Percentiles rank a stretch among this genome's conserved stretches.
These are phyloP conservation scores for Avena atlantica DNA, from an alignment of 176 grass and related monocot genomes.

Conservation along the genomic window DNA sequence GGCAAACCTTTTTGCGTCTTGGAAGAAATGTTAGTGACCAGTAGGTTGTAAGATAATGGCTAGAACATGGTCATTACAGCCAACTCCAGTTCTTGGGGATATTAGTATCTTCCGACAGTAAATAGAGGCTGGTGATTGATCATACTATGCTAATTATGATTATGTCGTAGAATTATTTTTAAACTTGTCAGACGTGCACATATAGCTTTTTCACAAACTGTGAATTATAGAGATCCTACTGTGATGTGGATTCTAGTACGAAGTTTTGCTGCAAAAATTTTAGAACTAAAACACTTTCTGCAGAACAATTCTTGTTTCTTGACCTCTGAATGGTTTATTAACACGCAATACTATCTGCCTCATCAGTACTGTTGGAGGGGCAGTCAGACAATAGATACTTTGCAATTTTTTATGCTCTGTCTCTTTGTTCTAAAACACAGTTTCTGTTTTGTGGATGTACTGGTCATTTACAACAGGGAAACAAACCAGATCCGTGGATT, in stretches of 20 bases:
- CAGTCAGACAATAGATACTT: not conserved
- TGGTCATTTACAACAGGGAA: constrained; percentile 85
- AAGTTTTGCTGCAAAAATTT: not conserved
- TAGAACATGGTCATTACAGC: too few relatives aligned
- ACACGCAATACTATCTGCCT: too few relatives aligned
- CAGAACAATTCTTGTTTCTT: not conserved
- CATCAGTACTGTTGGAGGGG: not conserved
- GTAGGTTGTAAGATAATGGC: too few relatives aligned
- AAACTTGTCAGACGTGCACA: not conserved
- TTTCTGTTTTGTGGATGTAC: not conserved
- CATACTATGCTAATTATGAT: not conserved
- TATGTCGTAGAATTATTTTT: not conserved
- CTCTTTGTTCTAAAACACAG: not conserved
- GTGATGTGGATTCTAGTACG: not conserved
- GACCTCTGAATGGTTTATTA: not conserved
- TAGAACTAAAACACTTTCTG: not conserved
- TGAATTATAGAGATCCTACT: not conserved
- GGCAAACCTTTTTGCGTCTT: constrained; percentile 3
- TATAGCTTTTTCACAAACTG: not conserved
- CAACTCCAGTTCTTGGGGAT: too few relatives aligned
- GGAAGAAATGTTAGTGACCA: not conserved
- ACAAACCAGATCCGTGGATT: constrained; percentile 74
- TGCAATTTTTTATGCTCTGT: not conserved
- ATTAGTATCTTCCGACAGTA: too few relatives aligned
- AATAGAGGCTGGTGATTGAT: too few relatives aligned